A percentile compares a stretch with the other conserved stretches of the same genome.
Conservation (phyloP, 441 rosid genomes). For the Erodium trifolium region DNA sequence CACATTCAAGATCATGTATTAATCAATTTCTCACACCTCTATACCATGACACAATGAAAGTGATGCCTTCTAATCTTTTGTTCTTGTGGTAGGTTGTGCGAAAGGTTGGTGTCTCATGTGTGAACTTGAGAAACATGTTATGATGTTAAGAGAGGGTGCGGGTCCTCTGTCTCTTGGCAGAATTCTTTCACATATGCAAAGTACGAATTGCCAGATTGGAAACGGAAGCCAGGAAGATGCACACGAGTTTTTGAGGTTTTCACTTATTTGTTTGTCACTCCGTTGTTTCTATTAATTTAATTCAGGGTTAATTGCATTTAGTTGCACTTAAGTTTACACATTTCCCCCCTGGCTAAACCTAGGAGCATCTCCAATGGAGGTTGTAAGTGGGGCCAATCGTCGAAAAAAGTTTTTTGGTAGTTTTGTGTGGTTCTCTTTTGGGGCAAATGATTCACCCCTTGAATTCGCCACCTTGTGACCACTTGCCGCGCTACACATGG, state of each 20-base stretch:
- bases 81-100: constrained; percentile 40
- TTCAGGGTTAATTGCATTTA: no score
- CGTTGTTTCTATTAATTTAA: not conserved
- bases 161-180: constrained; percentile 64
- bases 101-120: constrained; percentile 83
- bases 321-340: no score
- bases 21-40: constrained; percentile 16
- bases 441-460: no score
- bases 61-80: not conserved
- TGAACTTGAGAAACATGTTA: constrained; percentile 73
- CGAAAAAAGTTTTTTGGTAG: no score
- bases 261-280: constrained; percentile 9
- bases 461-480: no score
- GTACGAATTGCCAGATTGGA: constrained; percentile 61
- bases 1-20: constrained; percentile 74
- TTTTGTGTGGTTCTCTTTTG: no score
- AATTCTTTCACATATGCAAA: constrained; percentile 57
- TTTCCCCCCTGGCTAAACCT: no score
- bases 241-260: constrained; percentile 76
- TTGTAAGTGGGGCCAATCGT: no score
- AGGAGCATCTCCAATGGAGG: no score
- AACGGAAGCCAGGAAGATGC: constrained; percentile 92
- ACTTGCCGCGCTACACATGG: no score
- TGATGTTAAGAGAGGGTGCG: constrained; percentile 57
- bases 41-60: not conserved